Base-by-base conservation (phyloP, 73 alveolate species). In the Effrenium voratum region DNA sequence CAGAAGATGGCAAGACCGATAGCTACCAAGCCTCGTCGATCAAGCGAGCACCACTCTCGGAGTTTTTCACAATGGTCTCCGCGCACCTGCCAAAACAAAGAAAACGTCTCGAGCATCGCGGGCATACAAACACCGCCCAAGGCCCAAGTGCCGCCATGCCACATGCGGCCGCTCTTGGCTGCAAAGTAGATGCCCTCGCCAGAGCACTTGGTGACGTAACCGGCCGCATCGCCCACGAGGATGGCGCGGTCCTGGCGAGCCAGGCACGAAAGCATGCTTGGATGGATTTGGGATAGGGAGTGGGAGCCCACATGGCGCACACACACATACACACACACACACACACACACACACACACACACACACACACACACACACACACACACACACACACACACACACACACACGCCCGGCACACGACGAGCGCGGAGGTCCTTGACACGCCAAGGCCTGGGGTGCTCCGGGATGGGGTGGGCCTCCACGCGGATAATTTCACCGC, bases 391-490 rank as follows among this genome's bases (percentile, higher is more conserved):
- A n/a, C n/a, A n/a, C n/a, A n/a, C n/a, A n/a, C n/a, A n/a, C n/a
- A n/a, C n/a, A n/a, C n/a, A n/a, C n/a, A n/a, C n/a, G n/a, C n/a
- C n/a, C n/a, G n/a, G n/a, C n/a, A n/a, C n/a, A n/a, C n/a, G n/a
- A n/a, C n/a, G n/a, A n/a, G n/a, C n/a, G n/a, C n/a, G n/a, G 41
- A 26, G 92, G 49, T 82, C 93, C 97, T 90, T 90, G 92, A 98
- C 98, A 24, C 99, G 81, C 94, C 86, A 50, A 13, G 99, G 99
- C 40, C 99, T 68, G 15, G 98, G 98, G 79, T 98, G 99, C 98
- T 98, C 99, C 8, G 99, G 99, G 57, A 98, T 98, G 60, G 99
- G 99, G 73, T 98, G 99, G 44, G 99, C 99, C 99, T 98, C 99
- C 38, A 98, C 99, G 19, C 99, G 98, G 72, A 98, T 90, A 79